phyloP scores from a whole-genome alignment of 306 rosid species.

The Myrica gale region DNA sequence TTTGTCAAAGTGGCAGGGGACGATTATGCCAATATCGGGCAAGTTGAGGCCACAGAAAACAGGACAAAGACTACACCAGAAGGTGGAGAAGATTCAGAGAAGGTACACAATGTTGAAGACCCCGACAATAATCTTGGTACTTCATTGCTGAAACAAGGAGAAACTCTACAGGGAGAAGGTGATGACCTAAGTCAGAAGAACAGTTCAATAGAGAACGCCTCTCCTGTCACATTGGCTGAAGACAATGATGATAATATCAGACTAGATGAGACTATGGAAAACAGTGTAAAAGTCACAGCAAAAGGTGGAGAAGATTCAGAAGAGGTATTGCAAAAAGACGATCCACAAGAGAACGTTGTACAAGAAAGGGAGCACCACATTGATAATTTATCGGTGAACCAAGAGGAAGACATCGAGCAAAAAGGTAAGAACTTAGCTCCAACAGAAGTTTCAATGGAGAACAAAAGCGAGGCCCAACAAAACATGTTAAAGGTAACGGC shows the following conservation, averaged over 20 bases:
- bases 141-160: neutral
- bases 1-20: neutral
- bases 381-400: conserved; percentile 14
- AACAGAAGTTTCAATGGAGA: neutral
- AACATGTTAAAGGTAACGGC: neutral
- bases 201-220: neutral
- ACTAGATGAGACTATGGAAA: conserved; percentile 5
- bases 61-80: conserved; percentile 2
- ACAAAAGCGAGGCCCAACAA: conserved; percentile 13
- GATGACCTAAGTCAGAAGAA: neutral
- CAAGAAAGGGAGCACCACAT: conserved; percentile 7
- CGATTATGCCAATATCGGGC: neutral
- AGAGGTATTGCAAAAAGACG: conserved; percentile 8
- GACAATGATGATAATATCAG: neutral
- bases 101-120: neutral
- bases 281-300: neutral
- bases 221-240: neutral
- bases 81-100: conserved; percentile 18
- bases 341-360: conserved; percentile 17
- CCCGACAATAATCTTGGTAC: conserved; percentile 1
- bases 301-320: conserved; percentile 18
- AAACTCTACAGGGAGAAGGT: neutral
- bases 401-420: conserved; percentile 18
- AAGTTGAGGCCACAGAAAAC: conserved; percentile 11
- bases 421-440: conserved; percentile 1